Evolutionary conservation across 129 eudicot genomes (phyloP).

Genomic region (Chrysanthemum seticuspe): DNA sequence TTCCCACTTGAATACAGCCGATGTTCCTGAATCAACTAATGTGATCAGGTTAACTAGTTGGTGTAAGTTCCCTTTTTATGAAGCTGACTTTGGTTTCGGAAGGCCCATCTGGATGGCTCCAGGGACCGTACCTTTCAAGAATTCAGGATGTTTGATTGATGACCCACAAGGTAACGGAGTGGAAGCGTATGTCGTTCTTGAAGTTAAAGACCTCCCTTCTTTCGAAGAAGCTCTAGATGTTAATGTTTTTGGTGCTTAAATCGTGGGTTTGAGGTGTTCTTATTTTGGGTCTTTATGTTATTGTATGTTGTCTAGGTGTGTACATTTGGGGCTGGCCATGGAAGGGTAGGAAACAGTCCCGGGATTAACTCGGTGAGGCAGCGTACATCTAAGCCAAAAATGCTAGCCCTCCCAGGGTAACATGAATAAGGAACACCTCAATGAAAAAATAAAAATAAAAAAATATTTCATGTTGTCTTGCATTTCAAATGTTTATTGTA

Average conservation of each 20-base stretch:
- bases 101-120: slow-evolving; percentile 20
- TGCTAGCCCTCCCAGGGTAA: too few species aligned
- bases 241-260: neutral
- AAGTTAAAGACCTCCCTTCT: neutral
- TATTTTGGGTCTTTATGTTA: too few species aligned
- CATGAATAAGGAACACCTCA: too few species aligned
- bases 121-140: neutral
- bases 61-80: slow-evolving; percentile 26
- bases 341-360: too few species aligned
- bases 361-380: too few species aligned
- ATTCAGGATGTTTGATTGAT: neutral
- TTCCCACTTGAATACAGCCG: slow-evolving; percentile 8
- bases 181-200: slow-evolving; percentile 4
- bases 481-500: too few species aligned
- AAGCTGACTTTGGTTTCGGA: slow-evolving; percentile 27
- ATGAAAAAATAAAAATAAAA: too few species aligned
- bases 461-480: too few species aligned
- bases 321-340: too few species aligned
- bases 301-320: too few species aligned
- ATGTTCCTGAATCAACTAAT: neutral
- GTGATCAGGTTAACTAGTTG: slow-evolving; percentile 9
- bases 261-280: too few species aligned
- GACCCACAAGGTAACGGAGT: slow-evolving; percentile 14
- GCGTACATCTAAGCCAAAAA: too few species aligned
- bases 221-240: neutral